phyloP scores from a whole-genome alignment of 495 filamentous ascomycete species.

The Emericellopsis terricola region DNA sequence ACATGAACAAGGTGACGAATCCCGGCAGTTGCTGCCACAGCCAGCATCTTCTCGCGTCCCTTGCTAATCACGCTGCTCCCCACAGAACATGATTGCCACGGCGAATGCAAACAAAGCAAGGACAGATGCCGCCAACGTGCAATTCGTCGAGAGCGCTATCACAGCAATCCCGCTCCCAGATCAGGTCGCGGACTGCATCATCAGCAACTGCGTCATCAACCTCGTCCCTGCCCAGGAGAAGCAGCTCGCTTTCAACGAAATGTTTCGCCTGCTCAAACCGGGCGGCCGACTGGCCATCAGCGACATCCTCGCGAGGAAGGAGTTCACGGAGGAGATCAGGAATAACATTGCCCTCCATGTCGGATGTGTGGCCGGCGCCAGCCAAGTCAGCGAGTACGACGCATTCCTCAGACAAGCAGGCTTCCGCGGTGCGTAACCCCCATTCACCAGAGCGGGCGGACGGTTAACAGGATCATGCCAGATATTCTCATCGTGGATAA shows the following conservation, averaged over 20 bases:
- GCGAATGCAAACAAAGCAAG: slow-evolving; percentile 27
- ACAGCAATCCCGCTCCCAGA: slow-evolving; percentile 28
- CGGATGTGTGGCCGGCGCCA: slow-evolving; percentile 44
- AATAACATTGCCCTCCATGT: slow-evolving; percentile 34
- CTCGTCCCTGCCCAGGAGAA: slow-evolving; percentile 42
- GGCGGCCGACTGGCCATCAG: slow-evolving; percentile 44
- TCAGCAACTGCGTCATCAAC: slow-evolving; percentile 43
- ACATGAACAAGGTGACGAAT: slow-evolving; percentile 49
- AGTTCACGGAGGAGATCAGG: slow-evolving; percentile 28
- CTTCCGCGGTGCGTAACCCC: slow-evolving; percentile 27
- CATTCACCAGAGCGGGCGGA: background rate
- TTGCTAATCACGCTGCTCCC: background rate
- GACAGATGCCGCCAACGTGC: slow-evolving; percentile 17
- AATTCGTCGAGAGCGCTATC: slow-evolving; percentile 36
- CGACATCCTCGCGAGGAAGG: slow-evolving; percentile 41
- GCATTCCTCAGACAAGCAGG: slow-evolving; percentile 31
- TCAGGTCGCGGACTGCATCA: slow-evolving; percentile 35
- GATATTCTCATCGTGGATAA: slow-evolving; percentile 35
- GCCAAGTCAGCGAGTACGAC: slow-evolving; percentile 34
- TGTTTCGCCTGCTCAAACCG: slow-evolving; percentile 39
- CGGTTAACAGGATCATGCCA: slow-evolving; percentile 6
- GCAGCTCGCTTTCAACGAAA: slow-evolving; percentile 37
- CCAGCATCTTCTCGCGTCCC: too few species aligned
- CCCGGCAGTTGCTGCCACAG: background rate
- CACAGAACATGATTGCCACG: slow-evolving; percentile 38